Evolutionary conservation across 495 filamentous ascomycete genomes (phyloP), one percentile per base, ranked within the genome.

Genomic region (Zalerion maritima): DNA sequence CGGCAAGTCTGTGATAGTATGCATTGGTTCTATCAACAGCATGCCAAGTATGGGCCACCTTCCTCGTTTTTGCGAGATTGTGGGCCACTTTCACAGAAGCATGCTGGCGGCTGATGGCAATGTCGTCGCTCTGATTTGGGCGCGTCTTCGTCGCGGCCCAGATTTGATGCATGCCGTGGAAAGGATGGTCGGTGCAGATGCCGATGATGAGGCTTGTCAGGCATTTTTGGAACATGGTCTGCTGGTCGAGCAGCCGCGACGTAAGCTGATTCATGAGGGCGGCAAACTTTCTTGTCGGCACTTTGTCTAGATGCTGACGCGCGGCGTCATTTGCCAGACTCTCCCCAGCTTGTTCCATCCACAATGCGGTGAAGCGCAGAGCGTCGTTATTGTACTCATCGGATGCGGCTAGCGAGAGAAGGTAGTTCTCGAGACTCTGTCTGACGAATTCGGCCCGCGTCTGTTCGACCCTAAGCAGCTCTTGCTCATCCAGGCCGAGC

Each of bases 91-190:
- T 67, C 8, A 57, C 64, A 6, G 83, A 84, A 16, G 86, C 84
- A 28, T 55, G 55, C 39, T 73, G 68, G 28, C 91, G 72, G 14
- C 78, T 78, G 21, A 73, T 47, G 13, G 81, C 76, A 4, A 73
- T 60, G 17, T 77, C 68, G 33, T 94, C 87, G 40, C 78, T 72
- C 18, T 69, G 57, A 28, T 62, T 64, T 20, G 62, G 58, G 40
- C 65, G 70, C 11, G 68, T 72, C 42, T 69, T 83, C 32, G 64
- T 74, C 19, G 76, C 74, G 5, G 84, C 75, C 56, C 83, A 91
- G 13, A 99, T 83, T 30, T 94, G 85, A 46, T 94, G 87, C 74
- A 94, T 86, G 22, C 81, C 81, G 43, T 99, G 89, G 50, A 84
- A 91, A 1, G 89, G 89, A 50, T 99, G 89, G 15, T 99, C 84